Conservation (phyloP, 371 early-diverging fungal species). For the Haplosporangium sp. region DNA sequence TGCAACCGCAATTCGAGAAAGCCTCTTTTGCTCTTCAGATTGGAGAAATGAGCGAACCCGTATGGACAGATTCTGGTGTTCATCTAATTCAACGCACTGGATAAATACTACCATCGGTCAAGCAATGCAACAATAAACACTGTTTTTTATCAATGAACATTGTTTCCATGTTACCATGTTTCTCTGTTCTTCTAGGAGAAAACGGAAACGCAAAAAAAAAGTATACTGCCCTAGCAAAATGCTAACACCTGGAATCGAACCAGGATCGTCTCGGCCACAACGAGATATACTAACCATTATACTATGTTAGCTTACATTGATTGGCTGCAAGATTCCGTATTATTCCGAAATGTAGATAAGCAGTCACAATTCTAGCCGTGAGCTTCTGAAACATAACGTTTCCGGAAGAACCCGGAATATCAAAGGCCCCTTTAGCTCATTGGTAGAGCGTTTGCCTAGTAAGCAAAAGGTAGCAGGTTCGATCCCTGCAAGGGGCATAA, state of each 20-base stretch:
- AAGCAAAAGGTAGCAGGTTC: conserved; percentile 7
- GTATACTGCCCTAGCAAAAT: neutral
- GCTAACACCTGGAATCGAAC: conserved; percentile 8
- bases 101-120: conserved; percentile 54
- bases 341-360: no score
- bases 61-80: conserved; percentile 94
- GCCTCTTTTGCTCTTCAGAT: conserved; percentile 90
- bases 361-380: no score
- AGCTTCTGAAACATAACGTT: no score
- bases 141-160: no score
- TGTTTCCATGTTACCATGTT: no score
- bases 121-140: neutral
- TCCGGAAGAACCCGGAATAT: no score
- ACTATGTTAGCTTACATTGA: neutral
- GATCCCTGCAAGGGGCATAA: conserved; percentile 1
- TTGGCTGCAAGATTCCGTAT: no score
- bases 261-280: conserved; percentile 11
- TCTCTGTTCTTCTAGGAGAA: no score
- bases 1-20: conserved; percentile 91
- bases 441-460: conserved; percentile 7
- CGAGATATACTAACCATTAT: conserved; percentile 11
- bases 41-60: conserved; percentile 85
- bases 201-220: no score
- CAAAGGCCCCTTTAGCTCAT: conserved; percentile 1
- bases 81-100: conserved; percentile 93